These are phyloP conservation scores for Salvia hispanica DNA, from an alignment of 257 asterid species.

Conservation along the genomic window DNA sequence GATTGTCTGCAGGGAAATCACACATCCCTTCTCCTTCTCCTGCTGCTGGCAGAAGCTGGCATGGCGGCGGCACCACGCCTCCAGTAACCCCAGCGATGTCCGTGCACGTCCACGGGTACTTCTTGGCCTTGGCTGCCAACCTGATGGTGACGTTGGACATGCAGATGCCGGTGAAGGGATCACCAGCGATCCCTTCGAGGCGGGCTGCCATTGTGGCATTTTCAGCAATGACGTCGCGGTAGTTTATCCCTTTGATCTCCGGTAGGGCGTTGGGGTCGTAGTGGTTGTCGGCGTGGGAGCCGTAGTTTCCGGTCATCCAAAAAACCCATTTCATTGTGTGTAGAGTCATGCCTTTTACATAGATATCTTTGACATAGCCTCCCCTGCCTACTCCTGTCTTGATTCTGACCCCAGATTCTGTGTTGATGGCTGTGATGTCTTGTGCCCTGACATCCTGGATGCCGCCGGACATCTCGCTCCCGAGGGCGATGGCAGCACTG, in stretches of 20 bases:
- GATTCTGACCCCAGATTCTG: constrained; percentile 75
- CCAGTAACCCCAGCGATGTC: constrained; percentile 62
- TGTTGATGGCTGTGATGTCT: constrained; percentile 68
- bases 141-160: constrained; percentile 70
- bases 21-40: constrained; percentile 44
- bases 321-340: constrained; percentile 86
- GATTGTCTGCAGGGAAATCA: constrained; percentile 55
- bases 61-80: constrained; percentile 65
- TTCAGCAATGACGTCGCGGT: constrained; percentile 70
- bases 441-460: constrained; percentile 75
- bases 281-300: constrained; percentile 74
- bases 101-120: constrained; percentile 76
- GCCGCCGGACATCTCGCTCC: constrained; percentile 95
- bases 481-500: constrained; percentile 82
- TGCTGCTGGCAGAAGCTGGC: constrained; percentile 61
- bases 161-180: constrained; percentile 77
- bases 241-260: constrained; percentile 67
- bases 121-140: constrained; percentile 68
- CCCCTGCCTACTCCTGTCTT: constrained; percentile 80
- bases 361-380: constrained; percentile 71
- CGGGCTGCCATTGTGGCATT: constrained; percentile 71
- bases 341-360: constrained; percentile 67
- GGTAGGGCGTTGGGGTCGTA: constrained; percentile 80
- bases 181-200: constrained; percentile 76
- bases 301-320: constrained; percentile 92